Percentiles rank a stretch among this genome's conserved stretches.
Conservation (phyloP, 176 grass and related monocot genomes). For the Cenchrus purpureus region DNA sequence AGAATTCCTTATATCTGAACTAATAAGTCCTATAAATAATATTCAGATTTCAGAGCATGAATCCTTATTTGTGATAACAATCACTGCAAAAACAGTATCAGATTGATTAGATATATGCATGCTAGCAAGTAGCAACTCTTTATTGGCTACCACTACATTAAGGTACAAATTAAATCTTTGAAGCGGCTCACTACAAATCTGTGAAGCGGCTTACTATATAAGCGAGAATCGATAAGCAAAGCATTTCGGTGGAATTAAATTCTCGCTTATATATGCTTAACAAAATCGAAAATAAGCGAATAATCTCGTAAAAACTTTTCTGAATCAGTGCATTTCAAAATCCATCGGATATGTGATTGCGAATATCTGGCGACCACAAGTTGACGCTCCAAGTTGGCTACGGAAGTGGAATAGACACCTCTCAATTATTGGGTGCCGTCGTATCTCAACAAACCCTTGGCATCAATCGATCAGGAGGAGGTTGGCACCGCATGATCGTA, state of each 20-base stretch:
- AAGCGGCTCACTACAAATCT: no score
- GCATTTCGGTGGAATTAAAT: no score
- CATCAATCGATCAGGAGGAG: neutral
- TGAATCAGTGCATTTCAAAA: neutral
- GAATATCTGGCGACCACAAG: conserved; percentile 3
- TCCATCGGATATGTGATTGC: neutral
- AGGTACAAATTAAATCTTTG: no score
- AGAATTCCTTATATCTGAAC: no score
- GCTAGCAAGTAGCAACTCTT: no score
- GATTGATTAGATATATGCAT: neutral
- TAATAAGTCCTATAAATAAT: neutral
- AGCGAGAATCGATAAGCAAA: no score
- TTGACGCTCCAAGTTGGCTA: conserved; percentile 6
- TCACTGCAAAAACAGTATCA: neutral
- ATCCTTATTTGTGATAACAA: neutral
- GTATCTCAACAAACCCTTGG: neutral
- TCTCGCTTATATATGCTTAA: no score
- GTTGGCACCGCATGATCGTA: neutral
- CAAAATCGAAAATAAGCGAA: no score
- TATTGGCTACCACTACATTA: no score
- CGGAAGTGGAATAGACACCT: conserved; percentile 9
- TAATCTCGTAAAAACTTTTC: no score
- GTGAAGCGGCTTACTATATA: no score
- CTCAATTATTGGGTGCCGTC: conserved; percentile 1
- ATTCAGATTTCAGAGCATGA: neutral